These are phyloP conservation scores for Ilyonectria mors-panacis DNA, from an alignment of 2,329 filamentous ascomycete genomes.

Conservation along the genomic window DNA sequence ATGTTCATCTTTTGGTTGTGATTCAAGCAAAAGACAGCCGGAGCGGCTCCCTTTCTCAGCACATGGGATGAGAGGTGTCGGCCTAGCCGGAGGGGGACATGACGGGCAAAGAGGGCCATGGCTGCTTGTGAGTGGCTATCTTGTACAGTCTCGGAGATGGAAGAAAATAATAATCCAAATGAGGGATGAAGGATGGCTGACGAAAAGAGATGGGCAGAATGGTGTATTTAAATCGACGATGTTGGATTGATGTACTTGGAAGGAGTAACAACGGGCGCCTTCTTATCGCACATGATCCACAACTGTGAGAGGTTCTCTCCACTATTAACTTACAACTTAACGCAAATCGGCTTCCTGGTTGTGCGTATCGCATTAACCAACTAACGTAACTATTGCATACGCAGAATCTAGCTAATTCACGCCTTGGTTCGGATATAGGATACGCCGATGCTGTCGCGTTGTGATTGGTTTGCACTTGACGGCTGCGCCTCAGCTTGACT, in stretches of 20 bases:
- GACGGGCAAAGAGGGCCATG: background rate
- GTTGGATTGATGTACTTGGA: background rate
- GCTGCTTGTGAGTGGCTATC: background rate
- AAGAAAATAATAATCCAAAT: too few species aligned
- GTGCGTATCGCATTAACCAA: too few species aligned
- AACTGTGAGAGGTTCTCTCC: too few species aligned
- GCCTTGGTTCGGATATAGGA: too few species aligned
- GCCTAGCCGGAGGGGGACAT: background rate
- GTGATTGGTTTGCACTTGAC: too few species aligned
- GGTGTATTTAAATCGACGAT: background rate
- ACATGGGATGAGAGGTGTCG: background rate
- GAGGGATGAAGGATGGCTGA: too few species aligned
- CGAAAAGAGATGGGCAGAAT: background rate
- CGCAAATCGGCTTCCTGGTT: too few species aligned
- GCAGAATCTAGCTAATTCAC: too few species aligned
- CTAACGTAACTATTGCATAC: too few species aligned
- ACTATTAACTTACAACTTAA: too few species aligned
- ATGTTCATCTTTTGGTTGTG: constrained; percentile 28
- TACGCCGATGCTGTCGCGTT: too few species aligned
- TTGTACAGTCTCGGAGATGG: background rate
- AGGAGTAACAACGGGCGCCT: background rate
- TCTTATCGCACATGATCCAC: constrained; percentile 3
- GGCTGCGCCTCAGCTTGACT: too few species aligned
- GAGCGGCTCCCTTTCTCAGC: background rate
- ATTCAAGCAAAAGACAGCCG: background rate